Percentiles rank a stretch among this genome's conserved stretches.
Conservation (phyloP, 345 rosid species). For the Aquilaria sinensis region DNA sequence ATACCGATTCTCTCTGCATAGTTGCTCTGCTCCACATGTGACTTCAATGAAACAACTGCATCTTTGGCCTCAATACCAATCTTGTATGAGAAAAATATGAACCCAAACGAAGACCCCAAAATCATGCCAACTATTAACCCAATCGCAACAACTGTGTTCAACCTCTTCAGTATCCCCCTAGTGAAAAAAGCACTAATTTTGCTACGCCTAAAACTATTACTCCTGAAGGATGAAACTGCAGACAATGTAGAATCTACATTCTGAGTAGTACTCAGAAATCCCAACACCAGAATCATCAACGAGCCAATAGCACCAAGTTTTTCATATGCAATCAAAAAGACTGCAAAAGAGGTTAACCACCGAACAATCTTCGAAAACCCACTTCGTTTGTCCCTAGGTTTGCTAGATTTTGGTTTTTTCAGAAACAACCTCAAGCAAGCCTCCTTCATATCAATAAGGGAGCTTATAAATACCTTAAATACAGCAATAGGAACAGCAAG, state of each 20-base stretch:
- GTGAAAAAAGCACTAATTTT: constrained; percentile 67
- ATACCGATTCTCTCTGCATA: constrained; percentile 84
- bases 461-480: constrained; percentile 60
- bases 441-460: constrained; percentile 71
- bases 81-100: constrained; percentile 82
- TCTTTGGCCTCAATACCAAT: constrained; percentile 93
- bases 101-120: constrained; percentile 56
- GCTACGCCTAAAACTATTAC: constrained; percentile 53
- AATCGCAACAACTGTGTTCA: constrained; percentile 72
- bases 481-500: constrained; percentile 81
- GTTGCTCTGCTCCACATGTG: constrained; percentile 80
- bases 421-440: constrained; percentile 43
- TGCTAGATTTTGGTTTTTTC: constrained; percentile 42
- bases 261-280: constrained; percentile 36
- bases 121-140: constrained; percentile 88
- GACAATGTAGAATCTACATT: constrained; percentile 61
- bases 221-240: constrained; percentile 65
- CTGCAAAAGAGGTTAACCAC: constrained; percentile 78
- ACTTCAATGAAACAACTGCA: constrained; percentile 67
- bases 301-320: constrained; percentile 62
- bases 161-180: constrained; percentile 58
- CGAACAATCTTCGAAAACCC: constrained; percentile 68
- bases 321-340: constrained; percentile 79
- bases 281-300: constrained; percentile 50
- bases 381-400: constrained; percentile 28